Conservation (phyloP, 768 basidiomycete species). For the Vishniacozyma victoriae region DNA sequence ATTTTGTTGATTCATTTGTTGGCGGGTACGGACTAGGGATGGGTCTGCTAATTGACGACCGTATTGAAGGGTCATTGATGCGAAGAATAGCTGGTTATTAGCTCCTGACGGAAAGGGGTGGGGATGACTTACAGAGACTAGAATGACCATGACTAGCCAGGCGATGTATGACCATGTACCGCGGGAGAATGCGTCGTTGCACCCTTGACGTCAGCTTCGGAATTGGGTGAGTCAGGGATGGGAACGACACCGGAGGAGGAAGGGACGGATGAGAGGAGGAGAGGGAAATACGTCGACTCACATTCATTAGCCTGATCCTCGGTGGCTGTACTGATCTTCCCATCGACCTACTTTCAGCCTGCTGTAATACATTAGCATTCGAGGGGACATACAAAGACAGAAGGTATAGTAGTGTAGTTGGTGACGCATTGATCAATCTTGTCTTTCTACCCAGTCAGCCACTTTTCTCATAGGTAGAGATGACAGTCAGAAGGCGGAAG, state of each 20-base stretch:
- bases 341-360: slow-evolving; percentile 11
- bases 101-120: slow-evolving; percentile 44
- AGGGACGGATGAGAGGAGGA: too few species aligned
- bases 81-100: slow-evolving; percentile 53
- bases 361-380: too few species aligned
- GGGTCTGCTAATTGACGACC: slow-evolving; percentile 72
- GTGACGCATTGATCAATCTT: slow-evolving; percentile 33
- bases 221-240: too few species aligned
- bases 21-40: slow-evolving; percentile 47
- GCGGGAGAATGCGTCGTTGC: slow-evolving; percentile 57
- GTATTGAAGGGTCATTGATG: slow-evolving; percentile 62
- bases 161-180: slow-evolving; percentile 67
- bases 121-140: slow-evolving; percentile 50
- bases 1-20: slow-evolving; percentile 4
- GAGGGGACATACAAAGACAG: background rate
- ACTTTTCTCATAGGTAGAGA: background rate
- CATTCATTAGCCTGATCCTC: slow-evolving; percentile 16
- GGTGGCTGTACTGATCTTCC: slow-evolving; percentile 7
- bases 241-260: too few species aligned
- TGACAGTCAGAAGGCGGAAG: background rate
- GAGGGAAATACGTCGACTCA: slow-evolving; percentile 1
- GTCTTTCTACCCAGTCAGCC: slow-evolving; percentile 11
- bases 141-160: slow-evolving; percentile 56
- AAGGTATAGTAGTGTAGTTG: slow-evolving; percentile 2
- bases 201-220: slow-evolving; percentile 52